Base-by-base conservation (phyloP, 495 filamentous ascomycete species). In the Sphaerosporella brunnea region DNA sequence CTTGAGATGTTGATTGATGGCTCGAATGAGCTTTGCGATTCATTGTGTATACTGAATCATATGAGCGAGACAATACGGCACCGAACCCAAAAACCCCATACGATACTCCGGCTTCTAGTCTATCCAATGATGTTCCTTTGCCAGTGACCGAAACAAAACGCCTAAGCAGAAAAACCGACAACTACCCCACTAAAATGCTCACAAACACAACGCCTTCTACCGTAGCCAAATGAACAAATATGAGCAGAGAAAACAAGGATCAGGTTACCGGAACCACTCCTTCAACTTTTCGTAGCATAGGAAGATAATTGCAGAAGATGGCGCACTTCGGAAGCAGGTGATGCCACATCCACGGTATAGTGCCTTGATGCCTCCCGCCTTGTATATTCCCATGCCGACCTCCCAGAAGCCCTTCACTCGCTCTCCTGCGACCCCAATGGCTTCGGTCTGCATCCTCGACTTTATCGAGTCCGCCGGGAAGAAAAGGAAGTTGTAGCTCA, bases 401-500 rank as follows among this genome's bases (percentile, higher is more conserved):
- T 64, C 63, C 65, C 68, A 73, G 60, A 99, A 99, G 0, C 73
- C 76, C 36, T 68, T 70, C 28, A 69, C 68, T 28, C 62, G 60
- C 50, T 64, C 48, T 4, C 62, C 63, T 21, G 60, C 54, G 19
- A 54, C 50, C 11, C 68, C 68, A 42, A 88, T 69, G 24, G 84
- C 79, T 38, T 80, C 74, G 0, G 92, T 96, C 63, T 99, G 90
- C 78, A 99, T 92, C 4, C 88, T 74, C 8, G 79, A 86, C 63
- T 97, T 97, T 66, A 97, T 79, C 1, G 90, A 95, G 60, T 97
- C 90, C 34, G 92, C 90, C 0, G 90, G 90, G 63, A 87, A 97
- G 68, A 93, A 93, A 23, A 93, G 61, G 56, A 96, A 94, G 56
- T 96, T 97, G 61, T 96, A 97, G 45, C 73, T 76, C 67, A 96